Base-by-base conservation (phyloP, 1,284 basidiomycete species). In the Ganoderma meredithae region DNA sequence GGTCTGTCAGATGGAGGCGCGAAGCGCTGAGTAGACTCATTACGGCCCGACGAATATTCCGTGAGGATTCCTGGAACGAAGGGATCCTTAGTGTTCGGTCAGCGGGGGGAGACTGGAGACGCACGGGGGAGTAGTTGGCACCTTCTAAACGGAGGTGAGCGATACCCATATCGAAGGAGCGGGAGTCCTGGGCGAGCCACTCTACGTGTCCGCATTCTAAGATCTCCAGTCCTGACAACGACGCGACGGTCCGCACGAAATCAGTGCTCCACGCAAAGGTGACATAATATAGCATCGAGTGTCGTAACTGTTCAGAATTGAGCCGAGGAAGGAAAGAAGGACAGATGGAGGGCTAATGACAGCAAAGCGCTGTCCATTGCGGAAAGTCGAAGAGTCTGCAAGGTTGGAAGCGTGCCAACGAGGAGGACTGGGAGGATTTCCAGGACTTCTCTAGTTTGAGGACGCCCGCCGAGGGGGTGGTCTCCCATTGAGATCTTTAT, bases 391-490 rank as follows among this genome's bases (percentile, higher is more conserved):
- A 49, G 12, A 22, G 47, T 49, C 10, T 40, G 62, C n/a, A 64
- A 22, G 22, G 40, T 43, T 15, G 62, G 62, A 3, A 64, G 39
- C 27, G n/a, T 58, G 3, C 62, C 62, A 3, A 19, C 44, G 1
- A 64, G 40, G 22, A 64, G 12, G n/a, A 64, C 31, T 25, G 62
- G 62, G 40, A 64, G 62, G 52, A 64, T 33, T 25, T 64, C 62
- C 17, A 56, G 25, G 17, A 53, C 52, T 22, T 64, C 62, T 36
- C 53, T 31, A 2, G 25, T 58, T 39, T 36, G 17, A 39, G n/a
- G 36, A 17, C 53, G 8, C 9, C 22, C 22, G 13, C 47, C 47
- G n/a, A 49, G 10, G 2, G 47, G 47, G 10, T 25, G 47, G 22
- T 49, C 22, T 4, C 47, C 47, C 47, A 49, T 49, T 13, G 22